Base-by-base conservation (phyloP, 805 yeast genomes). In the Saccharomyces jurei region DNA sequence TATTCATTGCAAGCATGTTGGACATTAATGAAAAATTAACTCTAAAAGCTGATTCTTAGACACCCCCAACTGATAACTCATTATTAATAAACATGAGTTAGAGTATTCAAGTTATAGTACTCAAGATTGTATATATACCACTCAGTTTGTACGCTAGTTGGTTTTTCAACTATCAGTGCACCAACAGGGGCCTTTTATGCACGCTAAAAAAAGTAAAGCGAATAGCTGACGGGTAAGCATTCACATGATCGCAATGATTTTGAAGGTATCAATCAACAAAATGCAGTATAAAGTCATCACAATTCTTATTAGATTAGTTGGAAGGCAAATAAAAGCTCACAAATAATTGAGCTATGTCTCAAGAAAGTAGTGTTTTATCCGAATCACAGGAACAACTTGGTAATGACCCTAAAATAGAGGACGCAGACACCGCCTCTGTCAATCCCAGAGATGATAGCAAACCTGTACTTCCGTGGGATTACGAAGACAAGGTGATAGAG, bases 401-500 rank as follows among this genome's bases (percentile, higher is more conserved):
- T 4, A 36, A 36, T 21, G 17, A 36, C 25, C 22, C 44, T 36
- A 36, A 36, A 36, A 36, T 36, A 36, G 44, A 36, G 44, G 22
- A 36, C 13, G 21, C 25, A 17, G 21, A 17, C 13, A 4, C 44
- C 1, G 25, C 44, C 44, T 36, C 44, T 21, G 22, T 10, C 17
- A n/a, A 21, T 9, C 25, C 44, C 4, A 36, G 44, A 46, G 56
- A 50, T 41, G 49, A 56, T 22, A 52, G 51, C 14, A 52, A 48
- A 32, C 67, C 63, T 13, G 68, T 58, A 5, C 50, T 61, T 3
- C 68, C 64, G n/a, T 63, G 69, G 69, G 59, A 58, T 17, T 54
- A 55, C 28, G 57, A 50, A 13, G 55, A 58, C 2, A 55, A 56
- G 6, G 56, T 53, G 11, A 59, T 64, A 6, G 55, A 53, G 2